phyloP scores from a whole-genome alignment of 148 eudicot genomes.

The Arctostaphylos glauca region DNA sequence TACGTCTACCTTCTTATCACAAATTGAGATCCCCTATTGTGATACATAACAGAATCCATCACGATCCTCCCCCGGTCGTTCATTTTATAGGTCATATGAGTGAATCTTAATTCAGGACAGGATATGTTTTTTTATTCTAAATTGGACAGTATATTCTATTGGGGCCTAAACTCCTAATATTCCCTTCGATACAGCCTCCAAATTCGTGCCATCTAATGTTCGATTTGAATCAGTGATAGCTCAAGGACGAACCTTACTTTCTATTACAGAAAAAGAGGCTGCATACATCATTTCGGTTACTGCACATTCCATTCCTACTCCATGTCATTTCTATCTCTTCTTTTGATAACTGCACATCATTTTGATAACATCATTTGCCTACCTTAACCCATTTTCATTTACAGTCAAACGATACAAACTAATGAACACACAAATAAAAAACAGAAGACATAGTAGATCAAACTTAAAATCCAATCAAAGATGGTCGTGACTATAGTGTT shows the following conservation, averaged over 20 bases:
- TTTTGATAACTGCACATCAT: background rate
- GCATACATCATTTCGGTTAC: background rate
- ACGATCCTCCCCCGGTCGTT: too few species aligned
- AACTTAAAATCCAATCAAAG: background rate
- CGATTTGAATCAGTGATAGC: background rate
- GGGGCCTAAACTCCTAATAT: background rate
- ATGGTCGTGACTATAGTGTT: background rate
- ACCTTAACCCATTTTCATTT: too few species aligned
- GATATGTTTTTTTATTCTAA: too few species aligned
- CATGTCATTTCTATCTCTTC: too few species aligned
- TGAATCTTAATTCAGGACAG: too few species aligned
- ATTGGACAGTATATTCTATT: background rate
- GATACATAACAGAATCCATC: too few species aligned
- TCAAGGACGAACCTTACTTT: background rate
- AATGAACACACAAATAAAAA: constrained; percentile 1
- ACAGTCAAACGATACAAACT: too few species aligned
- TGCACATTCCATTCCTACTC: background rate
- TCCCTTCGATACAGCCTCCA: background rate
- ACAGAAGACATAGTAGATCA: background rate
- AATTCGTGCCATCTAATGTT: background rate
- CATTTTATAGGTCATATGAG: too few species aligned
- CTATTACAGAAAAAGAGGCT: background rate
- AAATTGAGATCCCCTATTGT: too few species aligned
- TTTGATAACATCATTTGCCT: too few species aligned
- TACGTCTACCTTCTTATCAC: background rate